Base-by-base conservation (phyloP, 345 rosid genomes). In the Murraya koenigii region DNA sequence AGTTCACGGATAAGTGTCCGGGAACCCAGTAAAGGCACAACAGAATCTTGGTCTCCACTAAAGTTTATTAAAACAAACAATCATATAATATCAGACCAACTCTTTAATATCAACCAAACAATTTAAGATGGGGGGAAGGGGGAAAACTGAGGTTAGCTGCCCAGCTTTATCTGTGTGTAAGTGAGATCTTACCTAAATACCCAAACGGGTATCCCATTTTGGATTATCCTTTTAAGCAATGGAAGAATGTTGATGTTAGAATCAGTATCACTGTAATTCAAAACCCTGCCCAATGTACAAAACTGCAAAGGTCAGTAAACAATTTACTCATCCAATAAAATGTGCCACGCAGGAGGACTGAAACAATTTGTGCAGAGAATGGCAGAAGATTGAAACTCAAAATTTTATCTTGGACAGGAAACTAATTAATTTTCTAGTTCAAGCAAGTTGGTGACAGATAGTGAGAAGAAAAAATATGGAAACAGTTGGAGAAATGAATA, bases 41-140 rank as follows among this genome's bases (percentile, higher is more conserved):
- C 95, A 22, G 95, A 91, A 83, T 95, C 98, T 89, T 95, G 90
- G 79, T 93, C 97, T 3, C 98, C 97, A 63, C 97, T 95, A 75
- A 79, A 81, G 64, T 75, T 63, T 11, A 56, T 74, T 56, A 32
- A 49, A 66, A 33, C 56, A 28, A 30, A 66, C n/a, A 25, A 64
- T 39, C 62, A 32, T n/a, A 5, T 10, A 30, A 73, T 60, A n/a
- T 22, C 15, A 4, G 3, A 75, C 9, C 35, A 69, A 11, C n/a
- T 25, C 23, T 71, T 30, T 77, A 36, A 23, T 58, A 17, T 0
- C 36, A 38, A 33, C 22, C 10, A 14, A 80, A 60, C 66, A 13
- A 8, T n/a, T 1, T 59, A 13, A 20, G 17, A 68, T 44, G 8
- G 9, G 33, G 33, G 35, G 6, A 52, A 14, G 22, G 22, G 47